Conservation (phyloP, 2,329 filamentous ascomycete species). For the Raffaelea ambrosiae region DNA sequence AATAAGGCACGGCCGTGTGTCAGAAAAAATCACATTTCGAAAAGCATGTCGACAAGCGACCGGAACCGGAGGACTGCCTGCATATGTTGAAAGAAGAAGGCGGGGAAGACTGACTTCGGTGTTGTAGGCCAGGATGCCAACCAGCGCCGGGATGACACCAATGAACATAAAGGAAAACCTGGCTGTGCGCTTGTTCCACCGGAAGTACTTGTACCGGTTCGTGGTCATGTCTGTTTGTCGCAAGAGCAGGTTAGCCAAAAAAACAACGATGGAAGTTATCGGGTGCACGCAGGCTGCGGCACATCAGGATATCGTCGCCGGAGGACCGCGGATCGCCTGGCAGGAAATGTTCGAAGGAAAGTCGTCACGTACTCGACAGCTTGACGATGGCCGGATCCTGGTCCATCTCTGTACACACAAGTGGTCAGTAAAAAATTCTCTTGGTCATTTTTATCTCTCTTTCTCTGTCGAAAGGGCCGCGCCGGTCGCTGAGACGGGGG, state of each 20-base stretch:
- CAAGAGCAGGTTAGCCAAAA: not conserved
- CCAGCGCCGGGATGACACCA: slow-evolving; percentile 58
- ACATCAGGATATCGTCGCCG: too few species aligned
- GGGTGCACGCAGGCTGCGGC: not conserved
- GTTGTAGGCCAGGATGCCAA: slow-evolving; percentile 66
- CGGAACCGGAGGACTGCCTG: too few species aligned
- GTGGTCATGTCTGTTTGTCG: slow-evolving; percentile 60
- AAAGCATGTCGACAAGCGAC: not conserved
- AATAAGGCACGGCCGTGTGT: too few species aligned
- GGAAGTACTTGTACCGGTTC: slow-evolving; percentile 90
- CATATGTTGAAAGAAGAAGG: too few species aligned
- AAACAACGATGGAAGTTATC: not conserved
- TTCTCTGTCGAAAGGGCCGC: not conserved
- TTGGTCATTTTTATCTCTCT: not conserved
- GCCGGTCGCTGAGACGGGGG: not conserved
- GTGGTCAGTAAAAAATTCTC: slow-evolving; percentile 18
- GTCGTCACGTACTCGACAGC: slow-evolving; percentile 29
- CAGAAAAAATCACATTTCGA: too few species aligned
- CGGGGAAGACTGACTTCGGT: slow-evolving; percentile 68
- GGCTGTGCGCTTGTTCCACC: slow-evolving; percentile 80
- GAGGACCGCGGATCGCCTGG: too few species aligned
- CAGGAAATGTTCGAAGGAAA: not conserved
- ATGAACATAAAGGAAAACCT: slow-evolving; percentile 72
- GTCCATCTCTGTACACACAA: slow-evolving; percentile 28
- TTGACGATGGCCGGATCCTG: slow-evolving; percentile 39